These are phyloP conservation scores for Neoarthrinium moseri DNA, from an alignment of 2,329 filamentous ascomycete species.

Conservation along the genomic window DNA sequence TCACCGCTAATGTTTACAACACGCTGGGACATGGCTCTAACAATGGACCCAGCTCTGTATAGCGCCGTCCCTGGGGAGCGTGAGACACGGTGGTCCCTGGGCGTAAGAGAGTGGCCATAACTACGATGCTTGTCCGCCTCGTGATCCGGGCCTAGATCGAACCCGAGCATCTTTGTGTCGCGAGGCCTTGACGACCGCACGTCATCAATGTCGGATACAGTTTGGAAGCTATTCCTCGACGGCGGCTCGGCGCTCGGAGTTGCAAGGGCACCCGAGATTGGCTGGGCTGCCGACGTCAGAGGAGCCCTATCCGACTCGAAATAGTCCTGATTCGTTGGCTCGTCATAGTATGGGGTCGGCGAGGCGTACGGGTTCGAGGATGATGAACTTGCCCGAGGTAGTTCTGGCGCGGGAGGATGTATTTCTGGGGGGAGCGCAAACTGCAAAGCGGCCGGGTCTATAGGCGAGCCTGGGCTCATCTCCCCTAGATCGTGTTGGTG, in stretches of 20 bases:
- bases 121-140: slow-evolving; percentile 50
- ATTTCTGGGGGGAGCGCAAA: slow-evolving; percentile 55
- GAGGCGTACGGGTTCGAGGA: slow-evolving; percentile 29
- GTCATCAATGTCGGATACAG: slow-evolving; percentile 49
- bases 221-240: slow-evolving; percentile 56
- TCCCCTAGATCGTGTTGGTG: slow-evolving; percentile 32
- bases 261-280: slow-evolving; percentile 50
- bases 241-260: slow-evolving; percentile 39
- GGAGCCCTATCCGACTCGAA: slow-evolving; percentile 59
- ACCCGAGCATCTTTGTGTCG: slow-evolving; percentile 53
- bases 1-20: slow-evolving; percentile 98
- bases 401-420: slow-evolving; percentile 27
- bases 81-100: slow-evolving; percentile 53
- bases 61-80: slow-evolving; percentile 63
- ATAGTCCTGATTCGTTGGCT: slow-evolving; percentile 36
- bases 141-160: slow-evolving; percentile 57
- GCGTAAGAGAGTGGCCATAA: slow-evolving; percentile 56
- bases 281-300: slow-evolving; percentile 53
- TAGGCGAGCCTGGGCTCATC: slow-evolving; percentile 44
- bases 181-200: slow-evolving; percentile 51
- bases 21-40: slow-evolving; percentile 89
- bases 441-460: slow-evolving; percentile 53
- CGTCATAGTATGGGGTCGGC: slow-evolving; percentile 41
- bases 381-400: slow-evolving; percentile 23
- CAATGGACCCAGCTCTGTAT: slow-evolving; percentile 70